Evolutionary conservation across 208 protist species (phyloP), one percentile per base, ranked within the genome.

Genomic region (Borovskyia barvae): DNA sequence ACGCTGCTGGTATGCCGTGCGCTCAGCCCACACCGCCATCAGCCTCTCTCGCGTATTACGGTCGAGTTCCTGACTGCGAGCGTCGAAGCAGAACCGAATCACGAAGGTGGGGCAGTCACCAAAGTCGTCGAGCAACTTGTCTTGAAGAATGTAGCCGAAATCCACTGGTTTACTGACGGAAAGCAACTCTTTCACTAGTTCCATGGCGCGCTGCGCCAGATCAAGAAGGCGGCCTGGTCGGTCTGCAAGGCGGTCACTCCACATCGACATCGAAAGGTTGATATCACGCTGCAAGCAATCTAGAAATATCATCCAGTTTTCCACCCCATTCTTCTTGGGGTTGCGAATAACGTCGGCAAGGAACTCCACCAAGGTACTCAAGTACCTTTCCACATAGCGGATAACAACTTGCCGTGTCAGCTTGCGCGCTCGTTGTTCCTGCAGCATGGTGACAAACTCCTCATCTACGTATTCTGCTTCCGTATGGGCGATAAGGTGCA

Each of bases 51-150:
- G 75, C 33, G 58, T 75, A 28, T 84, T 72, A 25, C 56, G 65
- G 46, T 83, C 79, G 4, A 95, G 24, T 54, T 92, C 77, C 63
- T 78, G 68, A 28, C 61, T 37, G 8, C 89, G 77, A 20, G 75
- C 72, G 39, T 85, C 74, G 33, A 95, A 42, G 28, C 63, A 66
- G 62, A 91, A 95, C 52, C 73, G 80, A 4, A 95, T 60, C 24
- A 90, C 74, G 67, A 95, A 95, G 2, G 83, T 88, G 11, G 89
- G 89, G 48, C 77, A 90, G 65, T 95, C 89, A 25, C 84, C 89
- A 67, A 93, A 95, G 66, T 87, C 74, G 40, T 92, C 83, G 11
- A 95, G 66, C 25, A 95, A 62, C 24, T 75, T 72, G 35, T 86
- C 69, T 47, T 89, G 80, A 9, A 95, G 47, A 17, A 92, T 63